phyloP scores from a whole-genome alignment of 495 filamentous ascomycete species.

The Podospora tetraspora region DNA sequence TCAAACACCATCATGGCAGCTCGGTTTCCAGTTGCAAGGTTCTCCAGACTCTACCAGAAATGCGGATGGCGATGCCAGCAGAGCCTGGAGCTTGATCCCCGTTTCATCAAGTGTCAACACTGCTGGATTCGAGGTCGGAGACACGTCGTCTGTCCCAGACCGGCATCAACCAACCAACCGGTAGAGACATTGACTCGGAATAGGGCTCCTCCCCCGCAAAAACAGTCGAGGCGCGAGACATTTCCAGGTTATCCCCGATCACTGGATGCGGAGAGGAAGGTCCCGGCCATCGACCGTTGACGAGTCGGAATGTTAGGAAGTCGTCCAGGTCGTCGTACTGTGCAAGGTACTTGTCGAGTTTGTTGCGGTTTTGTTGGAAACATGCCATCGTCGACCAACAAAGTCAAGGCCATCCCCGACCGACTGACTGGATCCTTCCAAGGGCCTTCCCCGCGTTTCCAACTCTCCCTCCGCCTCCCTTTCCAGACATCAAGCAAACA shows the following conservation, averaged over 20 bases:
- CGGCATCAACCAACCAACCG: background rate
- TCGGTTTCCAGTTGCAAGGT: background rate
- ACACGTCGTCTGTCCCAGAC: background rate
- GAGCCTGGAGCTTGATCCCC: background rate
- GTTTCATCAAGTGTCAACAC: background rate
- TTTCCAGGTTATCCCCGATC: background rate
- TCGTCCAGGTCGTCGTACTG: background rate
- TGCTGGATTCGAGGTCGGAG: background rate
- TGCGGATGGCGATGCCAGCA: background rate
- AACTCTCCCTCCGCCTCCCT: background rate
- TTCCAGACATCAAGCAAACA: background rate
- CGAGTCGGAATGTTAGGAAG: background rate
- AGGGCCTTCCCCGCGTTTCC: background rate
- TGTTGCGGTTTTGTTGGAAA: background rate
- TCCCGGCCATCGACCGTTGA: background rate
- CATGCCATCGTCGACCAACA: background rate
- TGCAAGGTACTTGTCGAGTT: background rate
- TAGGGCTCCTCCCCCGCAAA: background rate
- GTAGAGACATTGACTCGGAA: background rate
- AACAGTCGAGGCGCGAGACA: background rate
- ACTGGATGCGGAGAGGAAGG: background rate
- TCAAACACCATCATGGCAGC: background rate
- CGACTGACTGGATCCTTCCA: background rate
- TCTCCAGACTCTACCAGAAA: background rate
- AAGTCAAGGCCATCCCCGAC: too few relatives aligned